Percentiles rank a stretch among this genome's conserved stretches.
Conservation (phyloP, 2,329 filamentous ascomycete genomes). For the Hypoxylon sp. region DNA sequence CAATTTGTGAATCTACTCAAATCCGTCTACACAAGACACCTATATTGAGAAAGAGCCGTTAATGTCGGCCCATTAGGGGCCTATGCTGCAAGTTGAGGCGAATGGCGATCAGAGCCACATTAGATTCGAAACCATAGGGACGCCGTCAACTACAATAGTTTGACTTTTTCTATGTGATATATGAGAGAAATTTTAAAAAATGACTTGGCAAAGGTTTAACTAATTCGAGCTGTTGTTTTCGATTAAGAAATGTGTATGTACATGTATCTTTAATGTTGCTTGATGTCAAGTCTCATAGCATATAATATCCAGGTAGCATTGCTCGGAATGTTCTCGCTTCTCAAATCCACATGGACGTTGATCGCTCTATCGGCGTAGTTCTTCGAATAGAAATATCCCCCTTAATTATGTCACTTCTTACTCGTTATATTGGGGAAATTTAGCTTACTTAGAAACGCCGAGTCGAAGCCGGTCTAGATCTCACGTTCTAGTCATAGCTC, state of each 20-base stretch:
- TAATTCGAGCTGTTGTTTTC: background rate
- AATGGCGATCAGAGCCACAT: background rate
- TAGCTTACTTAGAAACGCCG: background rate
- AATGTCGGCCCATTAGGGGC: background rate
- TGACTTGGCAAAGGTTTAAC: conserved; percentile 3
- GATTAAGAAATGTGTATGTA: background rate
- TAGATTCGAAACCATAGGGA: background rate
- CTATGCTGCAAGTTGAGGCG: background rate
- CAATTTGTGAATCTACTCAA: background rate
- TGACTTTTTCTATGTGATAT: conserved; percentile 1
- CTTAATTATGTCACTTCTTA: background rate
- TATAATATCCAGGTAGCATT: background rate
- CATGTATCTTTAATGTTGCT: background rate
- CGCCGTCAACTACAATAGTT: conserved; percentile 3
- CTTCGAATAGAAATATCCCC: background rate
- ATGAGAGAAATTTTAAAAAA: background rate
- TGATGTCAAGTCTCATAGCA: background rate
- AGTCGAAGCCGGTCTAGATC: background rate
- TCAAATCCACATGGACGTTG: too few relatives aligned
- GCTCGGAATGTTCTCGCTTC: background rate
- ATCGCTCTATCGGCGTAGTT: background rate
- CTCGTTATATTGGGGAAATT: background rate
- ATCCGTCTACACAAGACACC: background rate
- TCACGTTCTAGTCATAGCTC: background rate
- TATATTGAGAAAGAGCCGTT: too few relatives aligned